A percentile compares a stretch with the other conserved stretches of the same genome.
Conservation (phyloP, 2,329 filamentous ascomycete genomes). For the Fusarium chlamydosporum region DNA sequence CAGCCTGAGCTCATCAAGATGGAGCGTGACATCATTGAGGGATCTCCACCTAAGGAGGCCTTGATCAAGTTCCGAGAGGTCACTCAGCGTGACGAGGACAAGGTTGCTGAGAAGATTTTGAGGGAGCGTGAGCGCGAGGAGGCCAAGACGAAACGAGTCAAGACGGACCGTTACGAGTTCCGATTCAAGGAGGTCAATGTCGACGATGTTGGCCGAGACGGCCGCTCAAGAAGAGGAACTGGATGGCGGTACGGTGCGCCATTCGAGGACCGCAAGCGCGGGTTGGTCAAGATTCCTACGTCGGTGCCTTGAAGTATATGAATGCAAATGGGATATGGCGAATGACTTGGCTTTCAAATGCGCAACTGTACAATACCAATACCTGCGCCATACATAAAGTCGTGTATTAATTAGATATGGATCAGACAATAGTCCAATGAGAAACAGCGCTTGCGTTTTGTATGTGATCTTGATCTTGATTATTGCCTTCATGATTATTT, state of each 20-base stretch:
- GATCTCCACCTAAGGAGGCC: constrained; percentile 57
- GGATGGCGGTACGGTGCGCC: constrained; percentile 77
- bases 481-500: neutral
- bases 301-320: constrained; percentile 64
- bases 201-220: constrained; percentile 68
- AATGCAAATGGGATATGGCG: constrained; percentile 34
- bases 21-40: constrained; percentile 63
- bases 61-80: constrained; percentile 58
- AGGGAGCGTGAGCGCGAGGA: constrained; percentile 56
- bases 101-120: constrained; percentile 54
- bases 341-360: constrained; percentile 24
- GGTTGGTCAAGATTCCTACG: constrained; percentile 77
- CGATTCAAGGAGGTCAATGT: constrained; percentile 72
- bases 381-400: constrained; percentile 46
- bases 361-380: constrained; percentile 50
- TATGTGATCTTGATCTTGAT: constrained; percentile 2
- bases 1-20: constrained; percentile 72
- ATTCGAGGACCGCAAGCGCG: constrained; percentile 72
- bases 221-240: constrained; percentile 65
- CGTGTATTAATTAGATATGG: constrained; percentile 43
- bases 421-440: constrained; percentile 22
- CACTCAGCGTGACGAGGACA: constrained; percentile 61
- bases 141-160: constrained; percentile 60
- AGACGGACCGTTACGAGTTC: constrained; percentile 71
- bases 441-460: constrained; percentile 26